Evolutionary conservation across 2,329 filamentous ascomycete species (phyloP), one percentile per base, ranked within the genome.

Genomic region (Penicillium digitatum): DNA sequence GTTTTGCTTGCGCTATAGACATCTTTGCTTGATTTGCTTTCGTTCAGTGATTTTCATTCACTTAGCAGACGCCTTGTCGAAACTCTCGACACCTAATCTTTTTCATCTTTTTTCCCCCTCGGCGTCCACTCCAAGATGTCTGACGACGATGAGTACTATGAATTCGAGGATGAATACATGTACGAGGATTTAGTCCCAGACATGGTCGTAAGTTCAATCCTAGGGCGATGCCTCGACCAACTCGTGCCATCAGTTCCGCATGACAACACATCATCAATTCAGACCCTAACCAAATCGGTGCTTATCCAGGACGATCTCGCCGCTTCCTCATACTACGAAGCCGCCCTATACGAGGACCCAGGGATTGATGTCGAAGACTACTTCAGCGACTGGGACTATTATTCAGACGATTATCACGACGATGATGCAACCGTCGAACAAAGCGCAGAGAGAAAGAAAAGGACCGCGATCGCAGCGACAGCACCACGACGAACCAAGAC

Each of bases 321-420:
- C 39, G 70, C 68, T 57, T 69, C 71, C 46, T 66, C 76, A 29
- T 65, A 73, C 14, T 69, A 74, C 60, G 75, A 75, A 52, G 71
- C 74, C 29, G 64, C 73, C 26, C 68, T 72, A 32, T 67, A 70
- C 26, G 73, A 76, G 42, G 72, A 77, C 50, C 70, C 74, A 6
- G 66, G 62, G 14, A 64, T 71, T 26, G 74, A 78, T 34, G 57
- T 69, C 8, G 67, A 71, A 49, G 74, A 76, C 12, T 72, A 70
- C 44, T 74, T 68, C 62, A 75, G 72, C 48, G 76, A 78, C 58
- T 77, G 75, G 74, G 75, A 76, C 43, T 75, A 77, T 27, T 71
- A 76, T 42, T 73, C 74, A 14, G 75, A 77, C 49, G 75, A 77
- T 55, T 77, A 75, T 60, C 72, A 74, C 54, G 75, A 77, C 40